These are phyloP conservation scores for Psilocybe cubensis DNA, from an alignment of 768 basidiomycete species.

Conservation along the genomic window DNA sequence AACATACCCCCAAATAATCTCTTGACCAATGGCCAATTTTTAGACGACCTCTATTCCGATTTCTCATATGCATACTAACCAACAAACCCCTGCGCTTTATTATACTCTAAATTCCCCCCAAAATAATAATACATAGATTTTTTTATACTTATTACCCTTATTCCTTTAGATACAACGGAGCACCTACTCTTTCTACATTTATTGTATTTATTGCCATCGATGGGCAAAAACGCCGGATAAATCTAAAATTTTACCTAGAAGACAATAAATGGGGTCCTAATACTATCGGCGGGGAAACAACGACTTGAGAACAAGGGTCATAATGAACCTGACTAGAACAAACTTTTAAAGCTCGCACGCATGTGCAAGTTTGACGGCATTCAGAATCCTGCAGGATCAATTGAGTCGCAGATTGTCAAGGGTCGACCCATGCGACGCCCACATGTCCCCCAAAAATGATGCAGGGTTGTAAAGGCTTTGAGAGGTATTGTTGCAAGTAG, in stretches of 20 bases:
- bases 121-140: constrained; percentile 18
- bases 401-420: neutral
- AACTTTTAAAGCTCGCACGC: constrained; percentile 6
- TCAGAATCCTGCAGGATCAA: constrained; percentile 8
- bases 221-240: neutral
- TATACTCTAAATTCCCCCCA: constrained; percentile 1
- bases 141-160: constrained; percentile 2
- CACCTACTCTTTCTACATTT: constrained; percentile 10
- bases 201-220: constrained; percentile 8
- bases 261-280: neutral
- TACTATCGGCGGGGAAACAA: constrained; percentile 10
- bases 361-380: too few relatives aligned
- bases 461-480: constrained; percentile 6
- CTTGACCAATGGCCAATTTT: constrained; percentile 31
- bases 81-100: neutral
- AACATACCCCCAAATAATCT: constrained; percentile 20
- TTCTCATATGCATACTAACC: constrained; percentile 35
- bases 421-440: constrained; percentile 13
- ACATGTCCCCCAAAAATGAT: constrained; percentile 12
- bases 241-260: neutral
- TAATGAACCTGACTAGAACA: constrained; percentile 1
- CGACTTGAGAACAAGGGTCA: neutral
- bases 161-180: neutral
- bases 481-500: constrained; percentile 3
- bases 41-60: constrained; percentile 35